These are phyloP conservation scores for Vitis cinerea DNA, from an alignment of 164 flowering plant genomes.

Conservation along the genomic window DNA sequence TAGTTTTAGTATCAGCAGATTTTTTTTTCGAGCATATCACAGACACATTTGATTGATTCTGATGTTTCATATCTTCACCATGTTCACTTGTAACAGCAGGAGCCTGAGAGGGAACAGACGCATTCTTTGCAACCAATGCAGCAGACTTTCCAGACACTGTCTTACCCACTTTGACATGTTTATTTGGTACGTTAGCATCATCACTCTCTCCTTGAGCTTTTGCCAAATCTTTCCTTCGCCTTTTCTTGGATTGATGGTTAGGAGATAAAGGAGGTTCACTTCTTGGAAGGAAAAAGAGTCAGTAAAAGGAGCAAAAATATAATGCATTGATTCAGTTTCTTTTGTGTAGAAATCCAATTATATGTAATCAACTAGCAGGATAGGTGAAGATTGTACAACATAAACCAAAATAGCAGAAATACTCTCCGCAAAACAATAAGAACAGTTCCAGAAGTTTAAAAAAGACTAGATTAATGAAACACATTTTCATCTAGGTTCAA, in stretches of 20 bases:
- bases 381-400: neutral
- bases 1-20: slow-evolving; percentile 36
- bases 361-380: neutral
- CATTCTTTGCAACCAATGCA: slow-evolving; percentile 30
- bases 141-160: slow-evolving; percentile 44
- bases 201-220: slow-evolving; percentile 43
- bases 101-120: slow-evolving; percentile 33
- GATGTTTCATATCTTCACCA: slow-evolving; percentile 38
- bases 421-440: too few relatives aligned
- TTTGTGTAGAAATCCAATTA: neutral
- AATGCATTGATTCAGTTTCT: neutral
- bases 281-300: slow-evolving; percentile 21
- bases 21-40: slow-evolving; percentile 44
- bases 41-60: slow-evolving; percentile 31
- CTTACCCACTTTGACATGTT: slow-evolving; percentile 54
- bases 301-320: neutral
- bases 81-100: slow-evolving; percentile 28
- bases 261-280: slow-evolving; percentile 51
- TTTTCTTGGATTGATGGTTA: slow-evolving; percentile 73
- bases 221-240: slow-evolving; percentile 65
- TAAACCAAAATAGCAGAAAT: too few relatives aligned
- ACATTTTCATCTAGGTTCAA: too few relatives aligned
- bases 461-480: too few relatives aligned
- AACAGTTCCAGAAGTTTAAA: too few relatives aligned
- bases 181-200: slow-evolving; percentile 41